Conservation (phyloP, 2,329 filamentous ascomycete genomes). For the Camillea tinctor region DNA sequence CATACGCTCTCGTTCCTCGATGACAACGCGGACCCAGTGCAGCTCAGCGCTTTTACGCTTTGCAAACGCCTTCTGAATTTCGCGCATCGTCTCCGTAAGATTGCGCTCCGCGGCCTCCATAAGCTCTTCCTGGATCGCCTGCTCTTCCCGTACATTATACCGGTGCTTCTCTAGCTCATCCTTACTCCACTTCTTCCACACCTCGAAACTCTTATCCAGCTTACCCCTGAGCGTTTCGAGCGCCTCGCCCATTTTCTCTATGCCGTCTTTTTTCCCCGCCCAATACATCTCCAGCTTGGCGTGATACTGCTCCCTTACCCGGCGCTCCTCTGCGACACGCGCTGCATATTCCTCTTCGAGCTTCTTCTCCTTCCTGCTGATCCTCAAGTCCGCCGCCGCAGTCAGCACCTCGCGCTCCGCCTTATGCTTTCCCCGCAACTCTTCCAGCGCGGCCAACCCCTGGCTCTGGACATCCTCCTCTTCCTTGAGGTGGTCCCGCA, state of each 20-base stretch:
- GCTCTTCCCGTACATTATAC: slow-evolving; percentile 39
- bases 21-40: slow-evolving; percentile 46
- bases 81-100: slow-evolving; percentile 26
- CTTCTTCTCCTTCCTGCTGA: slow-evolving; percentile 34
- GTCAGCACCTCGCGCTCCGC: slow-evolving; percentile 32
- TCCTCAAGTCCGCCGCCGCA: slow-evolving; percentile 24
- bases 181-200: slow-evolving; percentile 42
- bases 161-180: slow-evolving; percentile 39
- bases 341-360: slow-evolving; percentile 41
- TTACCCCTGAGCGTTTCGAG: slow-evolving; percentile 36
- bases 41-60: slow-evolving; percentile 42
- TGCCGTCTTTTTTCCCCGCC: slow-evolving; percentile 33
- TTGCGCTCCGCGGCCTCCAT: slow-evolving; percentile 39
- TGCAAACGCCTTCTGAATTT: slow-evolving; percentile 32
- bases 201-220: slow-evolving; percentile 42
- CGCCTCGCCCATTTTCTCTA: slow-evolving; percentile 29
- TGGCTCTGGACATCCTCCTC: slow-evolving; percentile 24
- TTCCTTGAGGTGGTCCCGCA: slow-evolving; percentile 21
- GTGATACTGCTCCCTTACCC: slow-evolving; percentile 45
- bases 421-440: slow-evolving; percentile 35
- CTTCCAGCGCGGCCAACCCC: slow-evolving; percentile 23
- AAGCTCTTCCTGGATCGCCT: slow-evolving; percentile 40
- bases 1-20: slow-evolving; percentile 43
- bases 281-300: slow-evolving; percentile 39
- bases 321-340: slow-evolving; percentile 41